A percentile compares a stretch with the other conserved stretches of the same genome.
phyloP scores from a whole-genome alignment of 805 yeast species.

The Zygoascus biomembranicola region DNA sequence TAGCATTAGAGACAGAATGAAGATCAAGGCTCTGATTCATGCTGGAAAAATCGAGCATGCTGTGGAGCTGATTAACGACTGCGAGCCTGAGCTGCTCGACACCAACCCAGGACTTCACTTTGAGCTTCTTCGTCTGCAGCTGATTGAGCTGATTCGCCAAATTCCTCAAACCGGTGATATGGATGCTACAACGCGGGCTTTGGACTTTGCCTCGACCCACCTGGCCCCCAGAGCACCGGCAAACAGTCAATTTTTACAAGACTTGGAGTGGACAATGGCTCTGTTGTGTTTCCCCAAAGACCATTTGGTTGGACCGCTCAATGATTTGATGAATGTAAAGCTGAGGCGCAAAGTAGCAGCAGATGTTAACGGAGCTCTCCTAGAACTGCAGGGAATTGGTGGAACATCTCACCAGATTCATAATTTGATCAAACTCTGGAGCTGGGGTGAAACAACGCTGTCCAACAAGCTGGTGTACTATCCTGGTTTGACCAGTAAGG shows the following conservation, averaged over 20 bases:
- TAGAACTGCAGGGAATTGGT: constrained; percentile 32
- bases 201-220: constrained; percentile 31
- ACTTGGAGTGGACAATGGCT: constrained; percentile 79
- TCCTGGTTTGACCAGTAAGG: constrained; percentile 25
- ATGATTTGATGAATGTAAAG: constrained; percentile 48
- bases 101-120: constrained; percentile 59
- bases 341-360: constrained; percentile 59
- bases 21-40: constrained; percentile 45
- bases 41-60: constrained; percentile 56
- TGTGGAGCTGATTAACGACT: constrained; percentile 45
- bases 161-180: constrained; percentile 31
- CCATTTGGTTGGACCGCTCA: constrained; percentile 35
- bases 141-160: constrained; percentile 72
- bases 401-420: constrained; percentile 35
- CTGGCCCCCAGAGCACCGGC: constrained; percentile 53
- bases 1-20: constrained; percentile 44
- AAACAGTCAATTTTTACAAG: constrained; percentile 48
- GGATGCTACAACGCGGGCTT: constrained; percentile 12
- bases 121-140: constrained; percentile 58
- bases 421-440: constrained; percentile 52
- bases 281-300: constrained; percentile 45
- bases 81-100: constrained; percentile 60
- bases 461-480: constrained; percentile 32
- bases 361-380: constrained; percentile 59
- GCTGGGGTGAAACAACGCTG: constrained; percentile 50